Base-by-base conservation (phyloP, 225 moss, liverwort and hornwort genomes). In the Bryum argenteum region DNA sequence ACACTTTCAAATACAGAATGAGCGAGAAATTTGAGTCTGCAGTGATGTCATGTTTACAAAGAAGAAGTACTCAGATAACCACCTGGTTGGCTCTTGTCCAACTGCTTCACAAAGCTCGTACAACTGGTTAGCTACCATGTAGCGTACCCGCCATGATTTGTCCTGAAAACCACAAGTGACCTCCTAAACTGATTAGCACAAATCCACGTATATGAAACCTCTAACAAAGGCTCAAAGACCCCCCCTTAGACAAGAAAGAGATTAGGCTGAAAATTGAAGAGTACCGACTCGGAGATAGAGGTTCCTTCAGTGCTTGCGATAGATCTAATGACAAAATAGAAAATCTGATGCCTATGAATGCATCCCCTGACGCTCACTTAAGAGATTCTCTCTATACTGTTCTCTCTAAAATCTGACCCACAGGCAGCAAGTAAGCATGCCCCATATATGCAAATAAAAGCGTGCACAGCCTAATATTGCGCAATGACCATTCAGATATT, bases 21-120 rank as follows among this genome's bases (percentile, higher is more conserved):
- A 54, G 77, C 22, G 20, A 22, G 38, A 75, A 63, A 51, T 18
- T 42, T 68, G 20, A 65, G 47, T 41, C 10, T 5, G 41, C 28
- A 65, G 38, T 47, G n/a, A 48, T 44, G 37, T 54, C 39, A 79
- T 61, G 43, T 42, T 8, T 48, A 53, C 14, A 65, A 42, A 63
- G 33, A 64, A 54, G n/a, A 63, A 65, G 59, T n/a, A 72, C 50
- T 76, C 53, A 74, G 47, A 63, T 70, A 63, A 65, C 66, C 70
- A 93, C 93, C 90, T 97, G 71, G 96, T 97, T 19, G 90, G 91
- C 47, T 97, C 96, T 57, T 84, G 90, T 65, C 96, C 96, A 71
- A 97, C 96, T 13, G 91, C 96, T 66, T 93, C 96, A 81, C 96
- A 97, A 47, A 97, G 91, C 84, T 97, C 96, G 75, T 94, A 94